phyloP scores from a whole-genome alignment of 2,329 filamentous ascomycete species.

The Alternaria sp. region DNA sequence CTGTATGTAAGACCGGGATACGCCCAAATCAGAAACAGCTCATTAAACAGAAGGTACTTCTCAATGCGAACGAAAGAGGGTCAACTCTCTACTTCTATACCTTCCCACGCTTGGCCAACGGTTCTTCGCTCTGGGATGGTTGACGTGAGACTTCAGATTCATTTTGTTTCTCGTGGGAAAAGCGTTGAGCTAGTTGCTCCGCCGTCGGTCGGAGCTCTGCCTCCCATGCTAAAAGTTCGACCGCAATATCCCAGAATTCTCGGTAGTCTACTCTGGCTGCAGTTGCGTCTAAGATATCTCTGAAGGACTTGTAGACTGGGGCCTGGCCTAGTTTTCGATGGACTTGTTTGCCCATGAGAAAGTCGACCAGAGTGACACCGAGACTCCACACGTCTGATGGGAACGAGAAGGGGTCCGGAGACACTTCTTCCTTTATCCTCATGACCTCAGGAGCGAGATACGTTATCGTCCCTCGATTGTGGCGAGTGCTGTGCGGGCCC shows the following conservation, averaged over 20 bases:
- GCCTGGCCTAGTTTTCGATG: not conserved
- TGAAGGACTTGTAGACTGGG: not conserved
- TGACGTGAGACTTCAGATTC: not conserved
- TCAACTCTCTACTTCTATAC: not conserved
- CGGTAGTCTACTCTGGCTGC: not conserved
- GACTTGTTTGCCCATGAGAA: not conserved
- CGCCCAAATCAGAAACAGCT: not conserved
- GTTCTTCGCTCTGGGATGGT: not conserved
- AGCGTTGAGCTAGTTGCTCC: not conserved
- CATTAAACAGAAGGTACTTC: not conserved
- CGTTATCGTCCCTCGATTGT: not conserved
- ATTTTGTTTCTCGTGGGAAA: not conserved
- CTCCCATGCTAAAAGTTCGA: not conserved
- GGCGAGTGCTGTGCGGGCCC: not conserved
- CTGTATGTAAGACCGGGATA: not conserved
- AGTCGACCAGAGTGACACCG: not conserved
- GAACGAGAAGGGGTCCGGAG: not conserved
- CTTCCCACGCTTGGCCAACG: not conserved
- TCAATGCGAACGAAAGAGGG: not conserved
- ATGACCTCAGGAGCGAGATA: not conserved
- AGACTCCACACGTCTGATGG: not conserved
- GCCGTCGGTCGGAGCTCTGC: slow-evolving; percentile 1
- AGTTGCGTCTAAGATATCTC: not conserved
- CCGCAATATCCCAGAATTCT: not conserved
- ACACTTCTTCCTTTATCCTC: not conserved